Conservation (phyloP, 2,329 filamentous ascomycete genomes). For the Neonectria magnoliae region DNA sequence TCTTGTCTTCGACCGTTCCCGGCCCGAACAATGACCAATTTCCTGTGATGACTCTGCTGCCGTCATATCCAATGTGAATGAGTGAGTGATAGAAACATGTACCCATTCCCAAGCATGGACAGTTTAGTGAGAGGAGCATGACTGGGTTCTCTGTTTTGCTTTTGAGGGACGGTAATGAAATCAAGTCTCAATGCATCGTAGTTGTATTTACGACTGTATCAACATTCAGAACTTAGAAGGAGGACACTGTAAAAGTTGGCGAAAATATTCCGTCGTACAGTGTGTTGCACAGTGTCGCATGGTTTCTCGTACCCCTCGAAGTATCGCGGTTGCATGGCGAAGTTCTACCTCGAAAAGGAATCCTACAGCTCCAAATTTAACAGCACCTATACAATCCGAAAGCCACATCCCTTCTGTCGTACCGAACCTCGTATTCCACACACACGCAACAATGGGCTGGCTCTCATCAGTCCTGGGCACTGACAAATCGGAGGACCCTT, state of each 20-base stretch:
- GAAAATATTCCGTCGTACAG: not conserved
- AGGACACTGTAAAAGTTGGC: not conserved
- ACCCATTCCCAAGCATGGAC: not conserved
- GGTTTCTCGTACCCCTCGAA: slow-evolving; percentile 29
- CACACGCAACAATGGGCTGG: slow-evolving; percentile 62
- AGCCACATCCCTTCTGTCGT: not conserved
- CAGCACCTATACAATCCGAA: slow-evolving; percentile 10
- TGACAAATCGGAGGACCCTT: slow-evolving; percentile 62
- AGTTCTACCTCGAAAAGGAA: slow-evolving; percentile 17
- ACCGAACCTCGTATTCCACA: not conserved
- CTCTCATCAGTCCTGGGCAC: slow-evolving; percentile 64
- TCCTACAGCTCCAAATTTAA: slow-evolving; percentile 14
- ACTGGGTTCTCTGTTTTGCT: not conserved
- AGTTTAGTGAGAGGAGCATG: not conserved
- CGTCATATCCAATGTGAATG: not conserved
- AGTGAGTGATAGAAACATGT: not conserved
- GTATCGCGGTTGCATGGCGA: slow-evolving; percentile 29
- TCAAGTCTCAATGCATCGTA: slow-evolving; percentile 1
- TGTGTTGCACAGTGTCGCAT: slow-evolving; percentile 25
- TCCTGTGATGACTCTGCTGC: slow-evolving; percentile 29
- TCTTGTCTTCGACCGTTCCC: slow-evolving; percentile 43
- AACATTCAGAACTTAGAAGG: not conserved
- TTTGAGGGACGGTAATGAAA: not conserved
- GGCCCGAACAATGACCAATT: slow-evolving; percentile 36
- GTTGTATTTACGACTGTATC: not conserved